Evolutionary conservation across 139 green algal genomes (phyloP), one percentile per base, ranked within the genome.

Genomic region (Pseudopediastrum boryanum): DNA sequence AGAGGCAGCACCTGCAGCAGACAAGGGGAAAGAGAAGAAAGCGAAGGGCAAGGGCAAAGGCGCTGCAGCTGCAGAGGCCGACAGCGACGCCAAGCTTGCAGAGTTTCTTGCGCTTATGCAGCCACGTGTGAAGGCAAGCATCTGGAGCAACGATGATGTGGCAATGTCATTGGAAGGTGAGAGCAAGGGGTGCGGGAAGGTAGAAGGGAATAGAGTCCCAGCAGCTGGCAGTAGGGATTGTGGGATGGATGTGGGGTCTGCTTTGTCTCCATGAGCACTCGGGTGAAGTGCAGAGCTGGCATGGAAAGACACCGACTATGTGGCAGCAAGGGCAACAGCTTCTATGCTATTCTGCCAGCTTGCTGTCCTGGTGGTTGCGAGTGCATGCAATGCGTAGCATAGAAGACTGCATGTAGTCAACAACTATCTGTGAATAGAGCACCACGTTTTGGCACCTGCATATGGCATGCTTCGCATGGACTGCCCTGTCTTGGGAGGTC

Each of bases 91-190:
- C 0, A 84, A 93, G 88, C 86, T 99, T 65, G 70, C 84, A 7
- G 96, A 99, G 90, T 99, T 99, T 71, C 69, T 99, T 81, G 82
- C 91, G 48, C 67, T 98, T 13, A 98, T 98, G 93, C 79, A 93
- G 82, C 93, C 93, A 0, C 88, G 92, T 3, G 77, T 56, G 46
- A 92, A 92, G 63, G 83, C 88, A 0, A 85, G 91, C 27, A 89
- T 97, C 21, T 99, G 95, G 93, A 79, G 75, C 64, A 98, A 99
- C 82, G 95, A 98, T 36, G 93, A 94, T 51, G 25, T 86, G n/a
- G n/a, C n/a, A n/a, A n/a, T n/a, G n/a, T n/a, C n/a, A n/a, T n/a
- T n/a, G n/a, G n/a, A n/a, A n/a, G n/a, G n/a, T n/a, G n/a, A n/a
- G n/a, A n/a, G 68, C 46, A 44, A 56, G 29, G 69, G 23, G 23